A percentile compares a stretch with the other conserved stretches of the same genome.
Evolutionary conservation across 768 basidiomycete genomes (phyloP).

Genomic region (Lactifluus pinguis): DNA sequence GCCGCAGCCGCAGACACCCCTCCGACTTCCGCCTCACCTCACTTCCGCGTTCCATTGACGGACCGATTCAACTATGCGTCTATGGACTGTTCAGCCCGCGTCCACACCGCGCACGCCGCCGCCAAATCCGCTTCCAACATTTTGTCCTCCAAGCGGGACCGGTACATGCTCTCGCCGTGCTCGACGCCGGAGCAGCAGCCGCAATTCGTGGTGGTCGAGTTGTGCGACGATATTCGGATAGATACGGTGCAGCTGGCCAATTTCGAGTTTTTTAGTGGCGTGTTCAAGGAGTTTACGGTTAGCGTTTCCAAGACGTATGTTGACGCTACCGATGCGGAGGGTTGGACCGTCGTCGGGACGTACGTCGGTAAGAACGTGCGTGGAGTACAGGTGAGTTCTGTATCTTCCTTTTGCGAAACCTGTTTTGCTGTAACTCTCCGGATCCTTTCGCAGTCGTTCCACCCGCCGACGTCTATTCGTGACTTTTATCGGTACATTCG

Average conservation of each 20-base stretch:
- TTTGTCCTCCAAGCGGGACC: constrained; percentile 81
- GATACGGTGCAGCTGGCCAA: constrained; percentile 95
- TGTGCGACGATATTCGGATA: constrained; percentile 95
- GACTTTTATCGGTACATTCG: constrained; percentile 93
- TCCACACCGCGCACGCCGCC: constrained; percentile 72
- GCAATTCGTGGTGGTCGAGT: constrained; percentile 86
- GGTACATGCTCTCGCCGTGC: constrained; percentile 97
- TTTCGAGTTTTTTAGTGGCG: constrained; percentile 96
- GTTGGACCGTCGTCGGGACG: constrained; percentile 62
- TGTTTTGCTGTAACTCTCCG: not conserved
- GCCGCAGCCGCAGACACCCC: not conserved
- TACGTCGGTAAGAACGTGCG: constrained; percentile 84
- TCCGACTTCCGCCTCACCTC: constrained; percentile 38
- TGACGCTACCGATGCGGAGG: constrained; percentile 27
- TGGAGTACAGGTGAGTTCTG: constrained; percentile 68
- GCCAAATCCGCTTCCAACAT: constrained; percentile 81
- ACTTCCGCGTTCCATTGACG: constrained; percentile 63
- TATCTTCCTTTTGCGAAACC: not conserved
- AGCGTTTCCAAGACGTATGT: constrained; percentile 50
- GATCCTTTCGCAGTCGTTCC: constrained; percentile 53
- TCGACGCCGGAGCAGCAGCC: constrained; percentile 29
- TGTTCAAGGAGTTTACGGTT: constrained; percentile 86
- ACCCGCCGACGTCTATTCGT: constrained; percentile 57
- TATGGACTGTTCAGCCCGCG: constrained; percentile 85
- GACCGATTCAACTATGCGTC: constrained; percentile 95